A percentile compares a stretch with the other conserved stretches of the same genome.
Conservation (phyloP, 257 asterid genomes). For the Solanum megistacrolobum region DNA sequence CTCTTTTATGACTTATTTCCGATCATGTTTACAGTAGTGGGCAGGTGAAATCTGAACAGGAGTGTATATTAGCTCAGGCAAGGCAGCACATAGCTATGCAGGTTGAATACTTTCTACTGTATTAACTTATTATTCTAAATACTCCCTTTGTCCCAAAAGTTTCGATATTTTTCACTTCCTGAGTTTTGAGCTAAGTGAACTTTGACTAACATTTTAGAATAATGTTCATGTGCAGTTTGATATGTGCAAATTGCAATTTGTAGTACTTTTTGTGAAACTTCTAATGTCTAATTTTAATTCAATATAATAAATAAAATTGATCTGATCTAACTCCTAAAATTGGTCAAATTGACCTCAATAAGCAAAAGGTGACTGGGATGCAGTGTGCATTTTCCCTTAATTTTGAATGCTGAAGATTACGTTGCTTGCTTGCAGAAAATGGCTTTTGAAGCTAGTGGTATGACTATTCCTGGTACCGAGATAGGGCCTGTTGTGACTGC, state of each 20-base stretch:
- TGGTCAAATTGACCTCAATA: neutral
- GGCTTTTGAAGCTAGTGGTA: slow-evolving; percentile 39
- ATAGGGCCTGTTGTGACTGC: slow-evolving; percentile 9
- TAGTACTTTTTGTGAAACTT: neutral
- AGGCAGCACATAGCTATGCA: slow-evolving; percentile 92
- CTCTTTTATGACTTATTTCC: neutral
- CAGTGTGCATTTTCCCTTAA: neutral
- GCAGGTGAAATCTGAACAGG: slow-evolving; percentile 94
- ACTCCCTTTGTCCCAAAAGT: neutral
- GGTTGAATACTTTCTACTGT: slow-evolving; percentile 25
- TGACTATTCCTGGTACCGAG: slow-evolving; percentile 13
- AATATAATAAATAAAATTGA: neutral
- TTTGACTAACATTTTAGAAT: neutral
- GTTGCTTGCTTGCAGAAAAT: slow-evolving; percentile 31
- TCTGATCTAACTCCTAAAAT: neutral
- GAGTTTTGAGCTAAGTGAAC: neutral
- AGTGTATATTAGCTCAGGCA: slow-evolving; percentile 72
- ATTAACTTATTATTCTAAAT: neutral
- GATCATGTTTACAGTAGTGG: neutral
- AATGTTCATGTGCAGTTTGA: neutral
- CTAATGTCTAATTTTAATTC: neutral
- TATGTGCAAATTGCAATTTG: neutral
- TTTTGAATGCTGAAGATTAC: neutral
- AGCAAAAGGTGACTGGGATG: neutral
- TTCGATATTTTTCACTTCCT: neutral